Evolutionary conservation across 371 early-diverging fungal species (phyloP), one percentile per base, ranked within the genome.

Genomic region (Rozella allomycis): DNA sequence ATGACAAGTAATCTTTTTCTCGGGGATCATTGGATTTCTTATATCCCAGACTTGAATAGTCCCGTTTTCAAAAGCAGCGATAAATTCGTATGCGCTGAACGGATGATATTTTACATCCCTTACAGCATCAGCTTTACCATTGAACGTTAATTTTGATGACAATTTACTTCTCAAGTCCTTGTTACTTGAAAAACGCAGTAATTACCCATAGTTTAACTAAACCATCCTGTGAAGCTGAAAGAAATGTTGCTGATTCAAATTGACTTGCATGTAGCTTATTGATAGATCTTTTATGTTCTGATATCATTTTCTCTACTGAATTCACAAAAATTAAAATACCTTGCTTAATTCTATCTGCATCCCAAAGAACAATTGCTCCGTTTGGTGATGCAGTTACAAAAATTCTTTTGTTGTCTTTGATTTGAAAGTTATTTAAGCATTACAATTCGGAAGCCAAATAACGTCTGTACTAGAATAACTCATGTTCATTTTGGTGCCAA

Each of bases 11-110:
- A 75, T 60, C 43, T 71, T 70, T 16, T 66, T 62, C 37, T 74
- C 75, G 34, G 58, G 60, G 2, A 62, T 34, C 9, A 50, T 50
- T 9, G 75, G 61, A 26, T 64, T 67, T 17, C 82, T 60, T 33
- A 78, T 58, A 41, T 80, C 80, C 79, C 80, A 79, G 56, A 71
- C 70, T 70, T 79, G 78, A 18, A 80, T 57, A n/a, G 61, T 70
- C 10, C 86, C 86, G 30, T 73, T 78, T 33, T 85, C 86, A 45
- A 79, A 81, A 0, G 72, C 82, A 12, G 86, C 80, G 3, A 67
- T 74, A 43, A 85, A 78, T 34, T 77, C 73, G 34, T 49, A 46
- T 17, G 47, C 34, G 17, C 47, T 47, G 0, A 58, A 35, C 1
- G 80, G 78, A 40, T 67, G 70, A 41, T 81, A 82, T 35, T 77